Base-by-base conservation (phyloP, 768 basidiomycete species). In the Naganishia antarctica region DNA sequence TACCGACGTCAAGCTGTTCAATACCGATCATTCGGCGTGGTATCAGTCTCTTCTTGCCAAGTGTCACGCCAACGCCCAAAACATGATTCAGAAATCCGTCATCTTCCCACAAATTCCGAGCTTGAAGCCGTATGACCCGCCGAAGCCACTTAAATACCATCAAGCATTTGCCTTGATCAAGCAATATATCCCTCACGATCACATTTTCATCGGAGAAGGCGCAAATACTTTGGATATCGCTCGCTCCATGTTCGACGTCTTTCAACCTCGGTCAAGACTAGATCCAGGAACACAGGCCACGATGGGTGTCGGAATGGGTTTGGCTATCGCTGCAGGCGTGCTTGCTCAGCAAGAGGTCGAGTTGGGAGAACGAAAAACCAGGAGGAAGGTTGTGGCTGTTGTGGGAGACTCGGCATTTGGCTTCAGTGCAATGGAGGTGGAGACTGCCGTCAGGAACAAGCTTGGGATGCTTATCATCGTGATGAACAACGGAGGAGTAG, bases 391-490 rank as follows among this genome's bases (percentile, higher is more conserved):
- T 4, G 64, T 70, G 0, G 66, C 69, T 11, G 62, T 70, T 1
- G 64, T 70, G 0, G 69, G 69, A n/a, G 69, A 70, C 43, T 67
- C 66, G 13, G 69, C 69, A 21, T 70, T 70, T 32, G 69, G 69
- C 16, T 70, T 70, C 40, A 60, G 53, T 11, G 69, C 66, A 0
- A 68, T 70, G 64, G 69, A 70, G 37, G 63, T 70, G n/a, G 69
- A 70, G 28, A 70, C 69, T 4, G 69, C 69, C 9, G 69, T 62
- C 1, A 50, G 69, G 37, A 70, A 70, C 34, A 45, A 53, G 60
- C 25, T 70, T 40, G 69, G 69, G 21, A 70, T 70, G 43, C 31
- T 70, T 57, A 59, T 70, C 29, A 50, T 70, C 12, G 67, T 70
- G 16, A 70, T 70, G 69, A 70, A 70, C 47, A 70, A 70, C 43